phyloP scores from a whole-genome alignment of 257 asterid species.

The Parsonsia alboflavescens region DNA sequence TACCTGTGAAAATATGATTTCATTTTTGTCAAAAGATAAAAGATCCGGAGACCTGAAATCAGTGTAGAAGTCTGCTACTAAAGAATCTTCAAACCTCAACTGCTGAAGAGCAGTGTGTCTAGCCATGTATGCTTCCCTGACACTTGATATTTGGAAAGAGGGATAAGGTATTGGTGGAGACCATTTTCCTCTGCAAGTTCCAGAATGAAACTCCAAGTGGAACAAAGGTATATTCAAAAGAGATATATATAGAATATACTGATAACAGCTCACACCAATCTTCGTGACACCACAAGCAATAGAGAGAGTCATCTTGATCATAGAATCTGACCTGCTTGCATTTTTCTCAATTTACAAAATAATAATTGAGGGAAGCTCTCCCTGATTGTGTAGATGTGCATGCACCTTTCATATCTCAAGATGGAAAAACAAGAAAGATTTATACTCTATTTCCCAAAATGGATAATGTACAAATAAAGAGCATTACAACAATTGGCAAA shows the following conservation, averaged over 20 bases:
- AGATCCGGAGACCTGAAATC: slow-evolving; percentile 37
- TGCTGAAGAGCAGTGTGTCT: slow-evolving; percentile 47
- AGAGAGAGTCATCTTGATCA: not conserved
- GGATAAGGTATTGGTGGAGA: slow-evolving; percentile 29
- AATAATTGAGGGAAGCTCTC: not conserved
- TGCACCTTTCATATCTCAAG: too few relatives aligned
- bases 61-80: slow-evolving; percentile 12
- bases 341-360: too few relatives aligned
- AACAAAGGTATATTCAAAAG: not conserved
- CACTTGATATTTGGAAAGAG: slow-evolving; percentile 26
- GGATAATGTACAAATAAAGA: not conserved
- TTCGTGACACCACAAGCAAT: not conserved
- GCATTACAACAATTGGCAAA: not conserved
- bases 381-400: not conserved
- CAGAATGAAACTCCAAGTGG: not conserved
- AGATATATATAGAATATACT: not conserved
- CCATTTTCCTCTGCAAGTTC: slow-evolving; percentile 57
- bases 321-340: not conserved
- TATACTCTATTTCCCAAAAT: not conserved
- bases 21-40: slow-evolving; percentile 36
- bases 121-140: slow-evolving; percentile 54
- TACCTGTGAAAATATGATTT: slow-evolving; percentile 58
- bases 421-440: not conserved
- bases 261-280: not conserved
- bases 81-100: slow-evolving; percentile 60